Conservation (phyloP, 192 early-diverging fungal species). For the Podila clonocystis region DNA sequence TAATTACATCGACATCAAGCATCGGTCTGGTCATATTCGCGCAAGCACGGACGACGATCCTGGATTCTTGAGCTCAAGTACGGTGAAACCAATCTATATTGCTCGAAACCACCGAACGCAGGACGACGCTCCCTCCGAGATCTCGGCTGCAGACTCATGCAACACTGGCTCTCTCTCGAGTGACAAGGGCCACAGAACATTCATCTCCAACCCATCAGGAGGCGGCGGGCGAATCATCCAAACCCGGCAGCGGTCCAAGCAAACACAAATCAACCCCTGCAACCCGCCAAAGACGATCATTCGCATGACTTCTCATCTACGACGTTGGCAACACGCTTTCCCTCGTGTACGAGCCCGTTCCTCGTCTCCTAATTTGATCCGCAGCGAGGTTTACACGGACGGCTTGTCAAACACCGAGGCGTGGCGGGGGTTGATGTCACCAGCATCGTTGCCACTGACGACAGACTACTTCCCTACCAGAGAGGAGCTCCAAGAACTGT, state of each 20-base stretch:
- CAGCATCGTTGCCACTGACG: conserved; percentile 93
- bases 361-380: conserved; percentile 58
- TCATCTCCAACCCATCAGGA: conserved; percentile 31
- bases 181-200: conserved; percentile 38
- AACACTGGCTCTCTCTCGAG: conserved; percentile 45
- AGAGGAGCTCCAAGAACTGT: conserved; percentile 74
- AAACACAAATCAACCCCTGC: conserved; percentile 71
- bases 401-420: conserved; percentile 60
- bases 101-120: conserved; percentile 32
- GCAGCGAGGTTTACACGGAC: conserved; percentile 63
- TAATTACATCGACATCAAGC: conserved; percentile 40
- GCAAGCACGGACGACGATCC: conserved; percentile 59
- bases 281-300: conserved; percentile 69
- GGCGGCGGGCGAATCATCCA: conserved; percentile 37
- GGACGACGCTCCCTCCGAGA: conserved; percentile 13
- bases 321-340: conserved; percentile 93
- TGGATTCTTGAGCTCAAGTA: conserved; percentile 56
- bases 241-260: conserved; percentile 35
- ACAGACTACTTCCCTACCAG: conserved; percentile 83
- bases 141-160: conserved; percentile 35
- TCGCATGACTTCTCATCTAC: conserved; percentile 70
- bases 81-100: conserved; percentile 62
- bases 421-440: conserved; percentile 93
- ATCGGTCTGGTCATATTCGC: conserved; percentile 21
- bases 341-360: conserved; percentile 41